These are phyloP conservation scores for Leccinum pallidistipes DNA, from an alignment of 1,284 basidiomycete genomes.

Conservation along the genomic window DNA sequence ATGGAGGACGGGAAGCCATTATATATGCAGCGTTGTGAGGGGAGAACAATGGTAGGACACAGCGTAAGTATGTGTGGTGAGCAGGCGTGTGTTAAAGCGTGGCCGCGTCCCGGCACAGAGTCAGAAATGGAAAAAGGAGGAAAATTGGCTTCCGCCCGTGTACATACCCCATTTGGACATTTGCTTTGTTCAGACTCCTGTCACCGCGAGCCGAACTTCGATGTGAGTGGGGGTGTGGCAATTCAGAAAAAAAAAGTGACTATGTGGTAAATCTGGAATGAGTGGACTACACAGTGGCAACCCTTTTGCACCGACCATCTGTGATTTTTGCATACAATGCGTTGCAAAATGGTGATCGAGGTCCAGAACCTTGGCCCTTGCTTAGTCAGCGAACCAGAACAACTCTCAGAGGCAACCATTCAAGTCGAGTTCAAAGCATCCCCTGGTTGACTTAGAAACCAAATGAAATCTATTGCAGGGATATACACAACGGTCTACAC, in stretches of 20 bases:
- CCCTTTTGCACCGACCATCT: neutral
- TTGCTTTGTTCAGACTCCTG: neutral
- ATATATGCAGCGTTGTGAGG: slow-evolving; percentile 49
- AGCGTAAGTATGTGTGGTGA: slow-evolving; percentile 7
- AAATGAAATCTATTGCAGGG: slow-evolving; percentile 19
- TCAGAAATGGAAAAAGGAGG: neutral
- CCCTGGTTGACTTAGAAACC: neutral
- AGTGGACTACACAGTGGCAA: neutral
- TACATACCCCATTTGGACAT: neutral
- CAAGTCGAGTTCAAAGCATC: neutral
- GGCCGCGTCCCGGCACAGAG: neutral
- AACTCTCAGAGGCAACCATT: neutral
- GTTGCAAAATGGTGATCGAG: neutral
- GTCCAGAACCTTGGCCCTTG: neutral
- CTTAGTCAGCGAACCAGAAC: slow-evolving; percentile 17
- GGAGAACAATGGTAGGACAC: slow-evolving; percentile 18
- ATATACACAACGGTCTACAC: slow-evolving; percentile 57
- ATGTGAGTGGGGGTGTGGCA: neutral
- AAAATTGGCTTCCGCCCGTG: neutral
- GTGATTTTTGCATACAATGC: neutral
- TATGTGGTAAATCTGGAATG: neutral
- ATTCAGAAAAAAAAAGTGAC: neutral
- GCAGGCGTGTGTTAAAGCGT: slow-evolving; percentile 14
- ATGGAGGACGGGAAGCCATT: slow-evolving; percentile 72
- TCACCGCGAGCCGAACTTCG: neutral